Evolutionary conservation across 2,329 filamentous ascomycete genomes (phyloP), one percentile per base, ranked within the genome.

Genomic region (Ophiostoma australiae): DNA sequence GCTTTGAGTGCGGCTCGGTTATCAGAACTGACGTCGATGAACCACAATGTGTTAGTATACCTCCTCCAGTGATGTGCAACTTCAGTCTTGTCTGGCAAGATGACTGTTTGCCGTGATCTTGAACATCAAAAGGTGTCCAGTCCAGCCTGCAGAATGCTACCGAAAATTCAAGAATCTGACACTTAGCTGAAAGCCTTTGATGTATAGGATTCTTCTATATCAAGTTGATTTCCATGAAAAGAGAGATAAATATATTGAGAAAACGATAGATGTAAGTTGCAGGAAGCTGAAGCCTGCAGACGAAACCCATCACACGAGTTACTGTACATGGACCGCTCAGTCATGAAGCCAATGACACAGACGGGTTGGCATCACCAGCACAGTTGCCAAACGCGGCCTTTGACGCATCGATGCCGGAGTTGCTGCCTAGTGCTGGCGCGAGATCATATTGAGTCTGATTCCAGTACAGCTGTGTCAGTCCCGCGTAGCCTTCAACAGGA

Each of bases 391-490:
- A 70, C 13, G 61, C 33, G 0, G 71, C 71, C 2, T n/a, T n/a
- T 1, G 37, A 35, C 1, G 71, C 66, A 23, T 65, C 13, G 33
- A 72, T 66, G 11, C n/a, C 27, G 0, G 55, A 27, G 8, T 15
- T 67, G 1, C 69, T 70, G 11, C 10, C 41, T 10, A 33, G n/a
- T 20, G 37, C 61, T 3, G 72, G 70, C 2, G 71, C 73, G 20
- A 68, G 23, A 11, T 73, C 73, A 68, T 70, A 74, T 68, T 72
- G 72, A 33, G 73, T 73, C 72, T 74, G 73, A 69, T 74, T 73
- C 73, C 73, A 73, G 41, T 71, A 73, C 66, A 74, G 71, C 72
- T 74, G 71, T 6, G 70, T 71, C 13, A 74, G 1, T 23, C 41
- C 68, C 1, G 67, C 2, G 58, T 69, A 58, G 17, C 68, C 72